phyloP scores from a whole-genome alignment of 805 yeast genomes.

The Saccharomycopsis babjevae region DNA sequence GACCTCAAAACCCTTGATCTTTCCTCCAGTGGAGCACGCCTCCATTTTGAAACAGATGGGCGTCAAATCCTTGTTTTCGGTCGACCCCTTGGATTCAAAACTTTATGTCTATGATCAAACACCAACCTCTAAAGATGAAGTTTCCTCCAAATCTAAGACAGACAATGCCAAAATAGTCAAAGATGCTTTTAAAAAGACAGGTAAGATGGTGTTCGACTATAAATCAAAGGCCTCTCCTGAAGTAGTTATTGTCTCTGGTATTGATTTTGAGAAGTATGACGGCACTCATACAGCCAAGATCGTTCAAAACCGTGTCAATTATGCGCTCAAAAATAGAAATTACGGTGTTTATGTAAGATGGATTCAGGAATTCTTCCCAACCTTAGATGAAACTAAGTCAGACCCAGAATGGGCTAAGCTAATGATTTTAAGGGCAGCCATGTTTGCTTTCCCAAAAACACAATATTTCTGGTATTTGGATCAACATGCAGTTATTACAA shows the following conservation, averaged over 20 bases:
- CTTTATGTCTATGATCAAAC: conserved; percentile 13
- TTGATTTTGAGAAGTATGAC: conserved; percentile 63
- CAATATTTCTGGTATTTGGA: conserved; percentile 86
- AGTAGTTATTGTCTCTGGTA: conserved; percentile 64
- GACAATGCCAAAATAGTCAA: conserved; percentile 34
- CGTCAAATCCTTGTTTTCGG: conserved; percentile 36
- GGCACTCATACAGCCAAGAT: conserved; percentile 51
- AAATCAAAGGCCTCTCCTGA: conserved; percentile 39
- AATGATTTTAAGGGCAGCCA: conserved; percentile 70
- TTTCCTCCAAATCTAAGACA: not conserved
- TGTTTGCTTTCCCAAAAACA: conserved; percentile 87
- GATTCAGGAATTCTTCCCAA: conserved; percentile 71
- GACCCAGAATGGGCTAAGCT: conserved; percentile 55
- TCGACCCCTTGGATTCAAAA: conserved; percentile 19
- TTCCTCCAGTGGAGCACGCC: conserved; percentile 69
- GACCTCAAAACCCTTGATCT: conserved; percentile 45
- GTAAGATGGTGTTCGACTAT: conserved; percentile 41
- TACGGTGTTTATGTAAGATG: conserved; percentile 82
- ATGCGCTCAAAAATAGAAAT: conserved; percentile 62
- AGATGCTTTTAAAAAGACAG: conserved; percentile 54
- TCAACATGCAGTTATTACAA: conserved; percentile 67
- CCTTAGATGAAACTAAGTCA: conserved; percentile 36
- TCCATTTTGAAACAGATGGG: conserved; percentile 49
- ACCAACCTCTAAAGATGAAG: conserved; percentile 2
- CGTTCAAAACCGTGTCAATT: conserved; percentile 80